Evolutionary conservation across 2,329 filamentous ascomycete species (phyloP), one percentile per base, ranked within the genome.

Genomic region (Aspergillus fumigatiaffinis): DNA sequence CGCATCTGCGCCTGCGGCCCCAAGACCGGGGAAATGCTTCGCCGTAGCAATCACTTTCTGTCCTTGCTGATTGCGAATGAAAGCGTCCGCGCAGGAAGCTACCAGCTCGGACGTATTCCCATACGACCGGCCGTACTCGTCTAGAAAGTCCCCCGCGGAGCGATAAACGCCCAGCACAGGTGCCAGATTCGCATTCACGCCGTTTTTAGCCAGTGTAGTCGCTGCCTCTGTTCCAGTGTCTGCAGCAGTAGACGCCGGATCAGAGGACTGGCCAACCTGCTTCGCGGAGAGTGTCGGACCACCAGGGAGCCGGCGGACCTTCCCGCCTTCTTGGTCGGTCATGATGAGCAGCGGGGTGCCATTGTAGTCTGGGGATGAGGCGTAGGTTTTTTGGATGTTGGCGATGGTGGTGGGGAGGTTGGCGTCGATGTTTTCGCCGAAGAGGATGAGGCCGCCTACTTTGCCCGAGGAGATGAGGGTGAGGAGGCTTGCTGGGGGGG

Each of bases 301-400:
- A 6, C 69, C 68, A 4, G 65, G 59, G 0, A 72, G 50, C 7
- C 68, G 65, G 41, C 59, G 59, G 3, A 72, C 62, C n/a, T 67
- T 9, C 9, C 68, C 69, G 6, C 71, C 71, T 53, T 73, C 70
- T 49, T 73, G 71, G 55, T 73, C 69, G 3, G 67, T 72, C 65
- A 71, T 65, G 51, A 72, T 68, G 4, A 69, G 54, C 1, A 72
- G 58, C 1, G 70, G 68, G 12, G 54, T 55, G 7, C 66, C 68
- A 5, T 52, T 20, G 44, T 70, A 65, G 4, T 56, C 59, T 0
- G 58, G 52, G 28, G 63, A 65, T 8, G 63, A 46, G 7, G 58
- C 57, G 26, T 68, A 71, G 5, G 64, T 53, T 21, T 56, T 48
- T 53, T 72, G 70, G 42, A 70, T 61, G 26, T 53, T 51, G 12